Base-by-base conservation (phyloP, 179 eudicot genomes). In the Silene coronaria region DNA sequence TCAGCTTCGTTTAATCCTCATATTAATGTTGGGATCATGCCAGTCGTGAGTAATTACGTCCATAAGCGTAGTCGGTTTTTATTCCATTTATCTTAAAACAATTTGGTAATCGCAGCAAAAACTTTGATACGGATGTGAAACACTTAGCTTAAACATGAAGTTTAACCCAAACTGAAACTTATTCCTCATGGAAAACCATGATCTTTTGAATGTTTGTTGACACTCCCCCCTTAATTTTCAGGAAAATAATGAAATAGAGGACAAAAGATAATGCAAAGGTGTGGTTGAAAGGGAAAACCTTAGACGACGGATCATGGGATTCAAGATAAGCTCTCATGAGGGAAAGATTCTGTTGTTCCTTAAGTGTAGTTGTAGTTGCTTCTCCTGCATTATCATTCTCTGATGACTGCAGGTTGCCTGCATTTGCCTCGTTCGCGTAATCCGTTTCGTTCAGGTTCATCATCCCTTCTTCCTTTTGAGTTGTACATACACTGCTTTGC, bases 321-420 rank as follows among this genome's bases (percentile, higher is more conserved):
- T 88, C 88, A 38, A 87, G 83, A 48, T 66, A 64, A 70, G 82
- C 81, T 80, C 90, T 85, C 88, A 89, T 76, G 69, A 79, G 87
- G 16, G 62, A 16, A 46, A 91, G 26, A 61, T 83, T 91, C 19
- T 78, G 82, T 36, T 66, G 85, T 70, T 89, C 91, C 58, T 72
- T 84, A 1, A 69, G 75, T 11, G n/a, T 73, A 73, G 13, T 7
- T 26, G 34, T 72, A 73, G 16, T 12, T 36, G 36, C 22, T 64
- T 55, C 67, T 3, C 27, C 72, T n/a, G 3, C 72, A 22, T 45
- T 68, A 26, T 14, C 16, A 36, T 19, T 10, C 71, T 67, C 53
- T 34, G 71, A 24, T 19, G 24, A 48, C 45, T 10, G 26, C 42
- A 51, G 17, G 51, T 26, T 51, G 5, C 36, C 51, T 58, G n/a